Evolutionary conservation across 306 rosid species (phyloP).

Genomic region (Quercus suber): DNA sequence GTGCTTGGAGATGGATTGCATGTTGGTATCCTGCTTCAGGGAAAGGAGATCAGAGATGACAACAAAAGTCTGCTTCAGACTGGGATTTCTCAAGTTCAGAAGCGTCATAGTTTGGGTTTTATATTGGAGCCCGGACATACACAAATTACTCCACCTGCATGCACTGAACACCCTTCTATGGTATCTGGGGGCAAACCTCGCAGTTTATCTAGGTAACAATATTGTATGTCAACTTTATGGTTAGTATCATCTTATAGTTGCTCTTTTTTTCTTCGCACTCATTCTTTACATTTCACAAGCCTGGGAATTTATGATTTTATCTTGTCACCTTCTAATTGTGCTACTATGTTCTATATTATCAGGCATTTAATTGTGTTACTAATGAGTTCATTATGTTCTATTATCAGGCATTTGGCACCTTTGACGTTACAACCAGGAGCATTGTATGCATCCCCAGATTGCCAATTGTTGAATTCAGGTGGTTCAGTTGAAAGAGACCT

Average conservation of each 20-base stretch:
- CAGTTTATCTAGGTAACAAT: slow-evolving; percentile 43
- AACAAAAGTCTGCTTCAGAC: slow-evolving; percentile 65
- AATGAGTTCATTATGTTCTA: slow-evolving; percentile 2
- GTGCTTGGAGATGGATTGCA: slow-evolving; percentile 70
- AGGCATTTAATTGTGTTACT: slow-evolving; percentile 32
- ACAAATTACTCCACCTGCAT: slow-evolving; percentile 28
- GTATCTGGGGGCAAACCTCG: slow-evolving; percentile 22
- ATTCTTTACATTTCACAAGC: neutral
- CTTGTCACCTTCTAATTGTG: slow-evolving; percentile 14
- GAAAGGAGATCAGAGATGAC: slow-evolving; percentile 73
- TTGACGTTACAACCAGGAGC: slow-evolving; percentile 42
- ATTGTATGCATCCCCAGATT: slow-evolving; percentile 36
- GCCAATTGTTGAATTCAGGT: slow-evolving; percentile 35
- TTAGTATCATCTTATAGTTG: neutral
- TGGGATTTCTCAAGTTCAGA: slow-evolving; percentile 64
- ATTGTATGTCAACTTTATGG: slow-evolving; percentile 1
- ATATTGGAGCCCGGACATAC: slow-evolving; percentile 63
- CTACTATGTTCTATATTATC: slow-evolving; percentile 17
- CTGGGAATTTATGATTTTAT: neutral
- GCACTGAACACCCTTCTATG: slow-evolving; percentile 32
- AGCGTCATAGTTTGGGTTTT: slow-evolving; percentile 59
- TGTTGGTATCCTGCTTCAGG: slow-evolving; percentile 73
- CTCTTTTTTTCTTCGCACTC: neutral
- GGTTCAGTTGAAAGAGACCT: slow-evolving; percentile 41
- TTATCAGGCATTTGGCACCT: slow-evolving; percentile 48